A percentile compares a stretch with the other conserved stretches of the same genome.
Conservation (phyloP, 345 rosid genomes). For the Brassica incana region DNA sequence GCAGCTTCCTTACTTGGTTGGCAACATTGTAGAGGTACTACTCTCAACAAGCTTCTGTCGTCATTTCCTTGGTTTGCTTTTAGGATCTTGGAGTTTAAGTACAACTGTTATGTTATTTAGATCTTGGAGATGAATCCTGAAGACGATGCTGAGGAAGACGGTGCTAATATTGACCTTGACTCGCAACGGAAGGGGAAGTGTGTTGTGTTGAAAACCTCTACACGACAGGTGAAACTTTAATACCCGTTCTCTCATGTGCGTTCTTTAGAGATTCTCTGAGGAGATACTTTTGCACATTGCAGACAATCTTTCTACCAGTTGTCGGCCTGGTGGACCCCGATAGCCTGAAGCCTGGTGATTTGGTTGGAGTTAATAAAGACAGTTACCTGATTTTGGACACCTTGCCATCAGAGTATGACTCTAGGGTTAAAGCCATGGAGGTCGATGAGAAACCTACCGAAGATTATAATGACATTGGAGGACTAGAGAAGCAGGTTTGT, state of each 20-base stretch:
- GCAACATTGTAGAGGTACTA: slow-evolving; percentile 94
- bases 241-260: neutral
- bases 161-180: slow-evolving; percentile 98
- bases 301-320: slow-evolving; percentile 97
- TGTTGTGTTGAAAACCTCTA: slow-evolving; percentile 95
- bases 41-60: neutral
- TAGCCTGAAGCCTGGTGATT: slow-evolving; percentile 92
- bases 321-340: slow-evolving; percentile 99
- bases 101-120: slow-evolving; percentile 39
- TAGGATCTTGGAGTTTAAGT: neutral
- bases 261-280: neutral
- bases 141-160: slow-evolving; percentile 98
- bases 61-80: too few relatives aligned
- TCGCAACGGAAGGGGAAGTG: slow-evolving; percentile 99
- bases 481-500: slow-evolving; percentile 87
- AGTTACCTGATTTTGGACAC: slow-evolving; percentile 96
- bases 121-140: slow-evolving; percentile 97
- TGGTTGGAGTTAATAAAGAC: slow-evolving; percentile 98
- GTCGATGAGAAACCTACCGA: slow-evolving; percentile 99
- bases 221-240: slow-evolving; percentile 69
- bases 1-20: slow-evolving; percentile 98
- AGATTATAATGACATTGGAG: slow-evolving; percentile 98
- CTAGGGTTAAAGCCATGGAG: slow-evolving; percentile 99
- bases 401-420: slow-evolving; percentile 94
- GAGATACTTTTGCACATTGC: slow-evolving; percentile 8